Conservation (phyloP, 2,329 filamentous ascomycete species). For the Diplocarpon rosae region DNA sequence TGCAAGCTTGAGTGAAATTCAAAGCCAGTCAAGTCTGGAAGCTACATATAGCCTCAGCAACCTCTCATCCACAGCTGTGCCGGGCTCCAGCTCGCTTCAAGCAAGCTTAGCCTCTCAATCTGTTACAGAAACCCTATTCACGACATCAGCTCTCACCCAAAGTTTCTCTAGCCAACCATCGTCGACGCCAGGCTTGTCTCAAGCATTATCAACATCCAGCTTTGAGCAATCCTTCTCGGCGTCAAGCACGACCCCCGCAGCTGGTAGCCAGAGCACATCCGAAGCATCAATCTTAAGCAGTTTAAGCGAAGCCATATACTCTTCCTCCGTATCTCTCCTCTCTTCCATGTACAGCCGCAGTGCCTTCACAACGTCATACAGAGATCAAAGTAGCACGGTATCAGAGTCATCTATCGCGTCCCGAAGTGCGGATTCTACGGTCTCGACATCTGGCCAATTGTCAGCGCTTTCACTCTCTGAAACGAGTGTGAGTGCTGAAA, state of each 20-base stretch:
- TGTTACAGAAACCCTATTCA: not conserved
- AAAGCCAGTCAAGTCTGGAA: not conserved
- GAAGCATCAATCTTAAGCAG: not conserved
- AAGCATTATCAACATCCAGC: not conserved
- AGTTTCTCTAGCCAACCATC: not conserved
- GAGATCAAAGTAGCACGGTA: not conserved
- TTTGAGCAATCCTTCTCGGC: not conserved
- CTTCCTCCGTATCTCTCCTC: not conserved
- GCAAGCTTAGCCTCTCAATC: not conserved
- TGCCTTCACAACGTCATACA: not conserved
- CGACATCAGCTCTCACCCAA: not conserved
- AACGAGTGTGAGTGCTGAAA: too few species aligned
- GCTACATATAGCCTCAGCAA: not conserved
- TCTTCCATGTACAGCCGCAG: not conserved
- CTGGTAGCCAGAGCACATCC: not conserved
- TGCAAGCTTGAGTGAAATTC: too few species aligned
- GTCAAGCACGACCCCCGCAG: not conserved
- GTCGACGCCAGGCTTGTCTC: not conserved
- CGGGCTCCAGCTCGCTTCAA: not conserved
- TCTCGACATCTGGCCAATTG: too few species aligned
- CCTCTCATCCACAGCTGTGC: not conserved
- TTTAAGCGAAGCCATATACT: not conserved
- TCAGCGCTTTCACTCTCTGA: too few species aligned
- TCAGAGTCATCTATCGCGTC: too few species aligned
- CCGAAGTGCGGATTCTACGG: too few species aligned